Percentiles rank a stretch among this genome's conserved stretches.
These are phyloP conservation scores for Chimonanthus salicifolius DNA, from an alignment of 164 flowering plant genomes.

Conservation along the genomic window DNA sequence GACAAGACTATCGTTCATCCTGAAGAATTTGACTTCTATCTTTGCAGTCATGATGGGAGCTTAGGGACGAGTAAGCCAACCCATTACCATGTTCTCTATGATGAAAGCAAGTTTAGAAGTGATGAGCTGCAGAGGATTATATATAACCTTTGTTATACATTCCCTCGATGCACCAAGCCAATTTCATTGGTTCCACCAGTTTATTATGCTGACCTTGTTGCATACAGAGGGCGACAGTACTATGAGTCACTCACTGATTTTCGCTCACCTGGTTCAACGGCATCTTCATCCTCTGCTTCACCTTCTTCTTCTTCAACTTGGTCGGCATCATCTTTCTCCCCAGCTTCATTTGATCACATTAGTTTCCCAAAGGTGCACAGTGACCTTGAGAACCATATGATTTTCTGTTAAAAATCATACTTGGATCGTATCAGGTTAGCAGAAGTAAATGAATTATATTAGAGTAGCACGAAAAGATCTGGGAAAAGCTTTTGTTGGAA, in stretches of 20 bases:
- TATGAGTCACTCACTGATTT: conserved; percentile 36
- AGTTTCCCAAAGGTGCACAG: conserved; percentile 32
- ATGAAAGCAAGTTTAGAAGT: conserved; percentile 55
- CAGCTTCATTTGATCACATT: conserved; percentile 15
- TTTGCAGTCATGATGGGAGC: conserved; percentile 67
- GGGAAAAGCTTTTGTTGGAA: background rate
- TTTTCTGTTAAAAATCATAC: conserved; percentile 27
- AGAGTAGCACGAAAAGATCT: background rate
- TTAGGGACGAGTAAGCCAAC: conserved; percentile 86
- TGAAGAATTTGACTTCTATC: conserved; percentile 65
- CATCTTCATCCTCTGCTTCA: conserved; percentile 19
- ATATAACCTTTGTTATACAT: conserved; percentile 73
- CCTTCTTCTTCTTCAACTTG: conserved; percentile 14
- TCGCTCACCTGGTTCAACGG: conserved; percentile 13
- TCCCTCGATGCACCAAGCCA: conserved; percentile 78
- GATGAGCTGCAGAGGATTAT: conserved; percentile 61
- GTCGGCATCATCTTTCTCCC: conserved; percentile 14
- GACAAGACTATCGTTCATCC: conserved; percentile 56
- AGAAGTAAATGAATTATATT: background rate
- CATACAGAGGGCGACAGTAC: conserved; percentile 63
- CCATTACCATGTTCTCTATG: conserved; percentile 65
- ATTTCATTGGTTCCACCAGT: conserved; percentile 79
- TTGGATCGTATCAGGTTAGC: background rate
- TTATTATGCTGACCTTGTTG: conserved; percentile 74
- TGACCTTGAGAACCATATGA: conserved; percentile 45